These are phyloP conservation scores for Otatea glauca DNA, from an alignment of 176 grass and related monocot species.

Conservation along the genomic window DNA sequence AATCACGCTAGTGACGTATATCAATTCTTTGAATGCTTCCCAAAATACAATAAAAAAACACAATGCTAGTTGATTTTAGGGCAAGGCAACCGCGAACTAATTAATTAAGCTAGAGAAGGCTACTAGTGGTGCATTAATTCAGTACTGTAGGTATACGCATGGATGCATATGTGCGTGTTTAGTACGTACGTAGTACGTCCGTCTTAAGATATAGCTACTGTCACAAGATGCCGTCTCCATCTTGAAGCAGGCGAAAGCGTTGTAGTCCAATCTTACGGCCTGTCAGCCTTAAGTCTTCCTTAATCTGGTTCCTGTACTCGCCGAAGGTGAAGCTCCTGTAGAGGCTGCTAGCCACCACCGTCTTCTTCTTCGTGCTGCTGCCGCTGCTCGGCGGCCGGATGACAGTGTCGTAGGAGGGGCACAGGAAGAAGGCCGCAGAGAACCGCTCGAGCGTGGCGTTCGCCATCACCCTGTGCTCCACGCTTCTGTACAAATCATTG, in stretches of 20 bases:
- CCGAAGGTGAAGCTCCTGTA: conserved; percentile 80
- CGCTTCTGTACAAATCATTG: conserved; percentile 65
- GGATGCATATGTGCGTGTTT: too few species aligned
- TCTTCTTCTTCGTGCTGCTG: background rate
- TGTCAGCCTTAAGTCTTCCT: conserved; percentile 59
- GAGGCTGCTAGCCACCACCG: background rate
- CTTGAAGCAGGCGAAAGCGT: background rate
- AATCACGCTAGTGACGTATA: too few species aligned
- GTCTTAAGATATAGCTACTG: too few species aligned
- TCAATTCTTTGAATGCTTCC: too few species aligned
- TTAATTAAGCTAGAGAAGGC: too few species aligned
- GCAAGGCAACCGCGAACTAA: too few species aligned
- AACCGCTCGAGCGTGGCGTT: conserved; percentile 55
- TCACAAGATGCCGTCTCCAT: too few species aligned
- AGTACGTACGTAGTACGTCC: too few species aligned
- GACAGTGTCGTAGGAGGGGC: conserved; percentile 59
- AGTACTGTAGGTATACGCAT: too few species aligned
- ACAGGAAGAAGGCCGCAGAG: conserved; percentile 76
- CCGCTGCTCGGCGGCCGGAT: conserved; percentile 24
- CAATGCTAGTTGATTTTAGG: too few species aligned
- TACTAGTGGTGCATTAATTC: too few species aligned
- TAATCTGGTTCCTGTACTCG: conserved; percentile 66
- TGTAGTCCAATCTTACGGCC: conserved; percentile 71
- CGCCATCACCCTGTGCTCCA: conserved; percentile 72
- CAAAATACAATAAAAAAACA: too few species aligned